These are phyloP conservation scores for Corchorus olitorius DNA, from an alignment of 345 rosid species.

Conservation along the genomic window DNA sequence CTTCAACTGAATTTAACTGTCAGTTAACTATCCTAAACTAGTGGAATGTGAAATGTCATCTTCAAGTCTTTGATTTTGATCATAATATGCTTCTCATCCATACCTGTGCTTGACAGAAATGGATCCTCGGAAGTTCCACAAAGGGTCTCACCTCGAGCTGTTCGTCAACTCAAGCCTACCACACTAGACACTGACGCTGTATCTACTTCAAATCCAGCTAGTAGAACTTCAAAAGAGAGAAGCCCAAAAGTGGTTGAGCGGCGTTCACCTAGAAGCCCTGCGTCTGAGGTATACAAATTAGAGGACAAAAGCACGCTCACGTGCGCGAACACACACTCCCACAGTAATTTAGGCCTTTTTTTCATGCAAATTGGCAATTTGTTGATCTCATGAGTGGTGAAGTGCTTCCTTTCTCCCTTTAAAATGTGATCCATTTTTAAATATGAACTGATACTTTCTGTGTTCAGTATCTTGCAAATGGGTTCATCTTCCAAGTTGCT, in stretches of 20 bases:
- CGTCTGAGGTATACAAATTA: slow-evolving; percentile 60
- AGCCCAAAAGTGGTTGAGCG: slow-evolving; percentile 79
- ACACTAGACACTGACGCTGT: slow-evolving; percentile 56
- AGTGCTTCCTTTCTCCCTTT: neutral
- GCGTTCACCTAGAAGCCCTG: slow-evolving; percentile 76
- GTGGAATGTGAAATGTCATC: neutral
- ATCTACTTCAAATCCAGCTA: slow-evolving; percentile 52
- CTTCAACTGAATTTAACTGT: neutral
- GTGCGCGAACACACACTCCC: too few relatives aligned
- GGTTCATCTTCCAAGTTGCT: neutral
- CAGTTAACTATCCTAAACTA: neutral
- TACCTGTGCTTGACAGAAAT: slow-evolving; percentile 41
- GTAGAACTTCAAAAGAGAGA: slow-evolving; percentile 68
- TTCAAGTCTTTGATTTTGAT: neutral
- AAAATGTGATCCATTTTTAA: neutral
- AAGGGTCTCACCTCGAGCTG: slow-evolving; percentile 79
- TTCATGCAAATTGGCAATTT: neutral
- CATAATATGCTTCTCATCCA: neutral
- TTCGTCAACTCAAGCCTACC: slow-evolving; percentile 63
- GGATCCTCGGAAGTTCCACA: slow-evolving; percentile 67
- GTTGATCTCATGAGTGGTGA: neutral
- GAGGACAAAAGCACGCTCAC: neutral
- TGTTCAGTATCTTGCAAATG: neutral
- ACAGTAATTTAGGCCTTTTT: neutral
- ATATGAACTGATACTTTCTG: neutral